Percentiles rank a stretch among this genome's conserved stretches.
phyloP scores from a whole-genome alignment of 2,329 filamentous ascomycete species.

The Xylariaceae sp. region DNA sequence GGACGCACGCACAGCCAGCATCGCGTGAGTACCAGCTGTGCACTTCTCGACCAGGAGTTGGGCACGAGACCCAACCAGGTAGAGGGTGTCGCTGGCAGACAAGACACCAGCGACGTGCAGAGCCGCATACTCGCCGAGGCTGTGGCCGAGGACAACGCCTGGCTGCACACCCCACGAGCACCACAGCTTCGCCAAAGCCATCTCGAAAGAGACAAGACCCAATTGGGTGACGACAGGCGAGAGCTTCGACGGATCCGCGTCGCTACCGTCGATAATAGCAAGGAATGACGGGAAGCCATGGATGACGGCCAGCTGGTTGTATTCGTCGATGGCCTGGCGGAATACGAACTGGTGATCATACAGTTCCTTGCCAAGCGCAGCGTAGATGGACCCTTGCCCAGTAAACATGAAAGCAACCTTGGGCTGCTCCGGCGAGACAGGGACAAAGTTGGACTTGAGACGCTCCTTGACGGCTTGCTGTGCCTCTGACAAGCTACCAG shows the following conservation, averaged over 20 bases:
- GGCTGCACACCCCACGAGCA: constrained; percentile 47
- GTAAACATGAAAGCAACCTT: constrained; percentile 48
- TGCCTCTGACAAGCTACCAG: constrained; percentile 33
- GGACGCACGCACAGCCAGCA: constrained; percentile 41
- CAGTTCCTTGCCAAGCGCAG: constrained; percentile 43
- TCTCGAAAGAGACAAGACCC: constrained; percentile 47
- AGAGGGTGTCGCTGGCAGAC: constrained; percentile 63
- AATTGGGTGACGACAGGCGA: constrained; percentile 47
- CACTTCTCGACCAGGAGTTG: constrained; percentile 58
- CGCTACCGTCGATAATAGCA: constrained; percentile 40
- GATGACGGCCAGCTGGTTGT: constrained; percentile 43
- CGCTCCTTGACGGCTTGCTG: constrained; percentile 33
- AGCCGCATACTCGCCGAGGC: constrained; percentile 67
- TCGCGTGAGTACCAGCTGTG: constrained; percentile 56
- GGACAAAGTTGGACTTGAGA: constrained; percentile 34
- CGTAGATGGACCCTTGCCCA: constrained; percentile 48
- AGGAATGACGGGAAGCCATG: constrained; percentile 51
- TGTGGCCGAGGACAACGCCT: constrained; percentile 51
- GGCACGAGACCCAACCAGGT: constrained; percentile 62
- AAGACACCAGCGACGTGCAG: constrained; percentile 64
- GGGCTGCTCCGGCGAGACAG: constrained; percentile 35
- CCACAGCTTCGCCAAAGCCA: constrained; percentile 50
- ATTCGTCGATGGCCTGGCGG: constrained; percentile 46
- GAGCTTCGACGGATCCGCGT: constrained; percentile 34
- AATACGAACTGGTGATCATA: constrained; percentile 40